Evolutionary conservation across 768 basidiomycete species (phyloP).

Genomic region (Grammothele lineata): DNA sequence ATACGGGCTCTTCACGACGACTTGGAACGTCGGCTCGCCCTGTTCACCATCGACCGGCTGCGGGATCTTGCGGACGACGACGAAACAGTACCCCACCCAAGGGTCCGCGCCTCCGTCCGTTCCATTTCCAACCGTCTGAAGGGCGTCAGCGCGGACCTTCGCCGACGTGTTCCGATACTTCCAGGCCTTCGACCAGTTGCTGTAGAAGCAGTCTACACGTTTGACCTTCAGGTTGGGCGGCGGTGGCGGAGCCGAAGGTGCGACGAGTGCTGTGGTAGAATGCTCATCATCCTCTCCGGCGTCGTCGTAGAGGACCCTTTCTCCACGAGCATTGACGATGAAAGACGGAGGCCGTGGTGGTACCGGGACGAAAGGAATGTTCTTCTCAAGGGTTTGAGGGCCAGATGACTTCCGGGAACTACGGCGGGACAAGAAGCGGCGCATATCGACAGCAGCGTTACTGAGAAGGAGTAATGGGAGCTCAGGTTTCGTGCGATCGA

Average conservation of each 20-base stretch:
- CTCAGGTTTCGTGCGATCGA: neutral
- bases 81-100: conserved; percentile 57
- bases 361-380: too few species aligned
- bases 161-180: conserved; percentile 58
- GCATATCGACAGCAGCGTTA: neutral
- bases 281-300: neutral
- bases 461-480: neutral
- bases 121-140: neutral
- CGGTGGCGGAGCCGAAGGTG: neutral
- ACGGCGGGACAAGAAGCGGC: neutral
- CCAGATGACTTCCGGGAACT: too few species aligned
- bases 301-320: too few species aligned
- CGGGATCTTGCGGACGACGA: conserved; percentile 50
- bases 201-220: conserved; percentile 56
- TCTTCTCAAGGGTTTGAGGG: too few species aligned
- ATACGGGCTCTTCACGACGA: conserved; percentile 56
- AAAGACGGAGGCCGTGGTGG: too few species aligned
- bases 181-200: conserved; percentile 52
- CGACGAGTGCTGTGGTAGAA: neutral
- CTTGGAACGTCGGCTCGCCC: conserved; percentile 35
- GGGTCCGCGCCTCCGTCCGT: conserved; percentile 28
- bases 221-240: conserved; percentile 52
- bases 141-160: conserved; percentile 31
- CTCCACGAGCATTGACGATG: too few species aligned
- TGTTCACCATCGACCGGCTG: conserved; percentile 25